phyloP scores from a whole-genome alignment of 352 stramenopile genomes.

The Phytophthora tentaculata region DNA sequence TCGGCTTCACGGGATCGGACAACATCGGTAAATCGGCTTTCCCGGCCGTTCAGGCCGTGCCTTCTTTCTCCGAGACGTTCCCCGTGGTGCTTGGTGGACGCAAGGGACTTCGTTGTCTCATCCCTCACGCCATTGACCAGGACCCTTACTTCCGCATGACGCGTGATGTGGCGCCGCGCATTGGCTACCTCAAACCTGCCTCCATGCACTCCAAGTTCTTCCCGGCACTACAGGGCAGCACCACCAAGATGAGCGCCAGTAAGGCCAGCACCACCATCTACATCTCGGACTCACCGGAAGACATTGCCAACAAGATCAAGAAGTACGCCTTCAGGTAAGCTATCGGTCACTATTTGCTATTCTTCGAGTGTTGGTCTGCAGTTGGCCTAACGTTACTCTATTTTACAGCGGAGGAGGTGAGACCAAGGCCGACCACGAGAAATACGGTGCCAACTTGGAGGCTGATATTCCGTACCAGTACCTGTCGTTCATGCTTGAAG shows the following conservation, averaged over 20 bases:
- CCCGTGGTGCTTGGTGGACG: constrained; percentile 86
- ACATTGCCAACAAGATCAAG: constrained; percentile 95
- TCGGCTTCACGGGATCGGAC: constrained; percentile 97
- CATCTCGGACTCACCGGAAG: constrained; percentile 97
- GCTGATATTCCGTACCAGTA: constrained; percentile 99
- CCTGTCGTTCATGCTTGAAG: constrained; percentile 99
- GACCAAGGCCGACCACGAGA: constrained; percentile 98
- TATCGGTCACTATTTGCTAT: neutral
- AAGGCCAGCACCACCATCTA: constrained; percentile 98
- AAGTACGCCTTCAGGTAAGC: constrained; percentile 87
- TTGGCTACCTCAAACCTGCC: constrained; percentile 96
- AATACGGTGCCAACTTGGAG: constrained; percentile 98
- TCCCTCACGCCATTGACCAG: constrained; percentile 99
- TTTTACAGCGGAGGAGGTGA: constrained; percentile 93
- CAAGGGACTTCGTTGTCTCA: constrained; percentile 96
- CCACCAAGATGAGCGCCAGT: constrained; percentile 99
- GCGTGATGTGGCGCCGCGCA: constrained; percentile 97
- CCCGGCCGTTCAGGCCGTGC: constrained; percentile 97
- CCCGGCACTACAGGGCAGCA: constrained; percentile 96
- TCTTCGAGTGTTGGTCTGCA: constrained; percentile 7
- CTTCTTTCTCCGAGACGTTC: constrained; percentile 98
- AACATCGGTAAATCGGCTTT: constrained; percentile 99
- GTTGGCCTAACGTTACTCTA: constrained; percentile 79
- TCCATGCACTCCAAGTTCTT: constrained; percentile 99
- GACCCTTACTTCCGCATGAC: constrained; percentile 99